Evolutionary conservation across 441 rosid species (phyloP).

Genomic region (Mallotus japonicus): DNA sequence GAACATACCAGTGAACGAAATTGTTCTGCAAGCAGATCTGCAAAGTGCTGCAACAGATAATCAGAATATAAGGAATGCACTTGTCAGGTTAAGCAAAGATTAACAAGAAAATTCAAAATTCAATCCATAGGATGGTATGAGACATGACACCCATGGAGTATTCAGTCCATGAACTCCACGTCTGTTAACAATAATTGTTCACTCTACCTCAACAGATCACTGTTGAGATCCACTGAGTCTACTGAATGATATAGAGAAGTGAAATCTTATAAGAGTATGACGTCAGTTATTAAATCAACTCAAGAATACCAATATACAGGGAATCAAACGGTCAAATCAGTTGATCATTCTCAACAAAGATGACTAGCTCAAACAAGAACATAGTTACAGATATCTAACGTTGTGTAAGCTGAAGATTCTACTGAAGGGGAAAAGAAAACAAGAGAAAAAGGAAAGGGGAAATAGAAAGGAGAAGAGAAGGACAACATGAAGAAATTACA

Average conservation of each 20-base stretch:
- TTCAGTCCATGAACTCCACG: not conserved
- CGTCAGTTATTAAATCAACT: not conserved
- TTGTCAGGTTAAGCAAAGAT: slow-evolving; percentile 12
- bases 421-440: not conserved
- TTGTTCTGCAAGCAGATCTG: slow-evolving; percentile 86
- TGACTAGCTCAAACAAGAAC: not conserved
- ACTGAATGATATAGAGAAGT: not conserved
- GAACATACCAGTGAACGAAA: slow-evolving; percentile 71
- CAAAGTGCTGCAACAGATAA: slow-evolving; percentile 57
- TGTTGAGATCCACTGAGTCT: not conserved
- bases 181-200: slow-evolving; percentile 7
- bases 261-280: not conserved
- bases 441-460: not conserved
- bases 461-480: too few species aligned
- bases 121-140: slow-evolving; percentile 8
- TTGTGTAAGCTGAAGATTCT: not conserved
- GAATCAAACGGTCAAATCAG: not conserved
- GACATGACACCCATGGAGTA: slow-evolving; percentile 3
- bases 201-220: slow-evolving; percentile 6
- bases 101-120: slow-evolving; percentile 12
- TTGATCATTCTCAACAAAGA: not conserved
- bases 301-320: not conserved
- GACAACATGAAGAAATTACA: too few species aligned
- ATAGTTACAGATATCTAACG: not conserved
- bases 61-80: slow-evolving; percentile 26